Base-by-base conservation (phyloP, 371 early-diverging fungal genomes). In the Mortierella sp. region DNA sequence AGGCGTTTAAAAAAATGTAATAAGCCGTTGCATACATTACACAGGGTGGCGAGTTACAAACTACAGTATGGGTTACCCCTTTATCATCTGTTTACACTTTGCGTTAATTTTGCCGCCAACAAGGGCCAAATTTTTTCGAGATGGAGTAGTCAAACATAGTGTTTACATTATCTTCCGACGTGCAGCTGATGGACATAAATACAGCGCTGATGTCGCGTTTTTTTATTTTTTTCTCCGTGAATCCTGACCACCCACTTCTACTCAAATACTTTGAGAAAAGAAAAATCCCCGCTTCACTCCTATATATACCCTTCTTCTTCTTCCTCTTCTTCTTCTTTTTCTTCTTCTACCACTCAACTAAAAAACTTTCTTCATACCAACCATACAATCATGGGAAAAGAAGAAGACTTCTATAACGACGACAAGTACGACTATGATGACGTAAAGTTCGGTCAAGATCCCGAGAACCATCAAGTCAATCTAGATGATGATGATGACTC, bases 401-500 rank as follows among this genome's bases (percentile, higher is more conserved):
- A 45, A 16, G 30, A 43, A 24, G n/a, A 30, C 0, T 52, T 14
- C 55, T 62, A 45, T 45, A n/a, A 30, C 37, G 64, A 63, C 9
- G 64, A 63, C 9, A 83, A 85, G 28, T 77, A 90, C 28, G 85
- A 47, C 39, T 30, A 49, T 30, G 85, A 86, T 6, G 80, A 91
- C 16, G 91, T 90, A 14, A n/a, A 66, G 12, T 43, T 32, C 24
- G n/a, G 40, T n/a, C 22, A 26, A 14, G 68, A 68, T 26, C 39
- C 39, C 12, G 68, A 68, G 47, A 43, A 88, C 69, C 91, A 91
- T 77, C 89, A 89, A 74, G 88, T 92, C 20, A 83, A 11, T 22
- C 5, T 65, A 5, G 86, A 86, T 11, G 84, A 85, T 5, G 89
- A 91, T 64, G 93, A 87, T n/a, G 84, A 93, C 62, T 93, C 93